These are phyloP conservation scores for Colletotrichum endophyticum DNA, from an alignment of 2,329 filamentous ascomycete genomes.

Conservation along the genomic window DNA sequence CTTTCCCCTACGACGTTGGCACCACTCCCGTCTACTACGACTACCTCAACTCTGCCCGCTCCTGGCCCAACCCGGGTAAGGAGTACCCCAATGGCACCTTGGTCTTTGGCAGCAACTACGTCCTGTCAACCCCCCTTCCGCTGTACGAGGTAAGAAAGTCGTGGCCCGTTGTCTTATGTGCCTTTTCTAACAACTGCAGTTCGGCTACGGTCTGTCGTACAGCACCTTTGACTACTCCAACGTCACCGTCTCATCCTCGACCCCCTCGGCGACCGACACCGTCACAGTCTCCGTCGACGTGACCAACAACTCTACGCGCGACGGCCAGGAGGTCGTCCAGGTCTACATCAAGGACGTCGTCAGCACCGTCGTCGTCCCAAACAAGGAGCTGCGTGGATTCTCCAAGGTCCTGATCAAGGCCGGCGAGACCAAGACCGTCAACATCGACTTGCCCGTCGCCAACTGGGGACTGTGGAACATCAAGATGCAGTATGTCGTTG, in stretches of 20 bases:
- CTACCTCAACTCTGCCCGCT: slow-evolving; percentile 70
- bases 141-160: slow-evolving; percentile 50
- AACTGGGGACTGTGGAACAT: slow-evolving; percentile 62
- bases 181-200: slow-evolving; percentile 38
- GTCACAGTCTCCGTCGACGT: slow-evolving; percentile 65
- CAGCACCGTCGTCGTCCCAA: slow-evolving; percentile 67
- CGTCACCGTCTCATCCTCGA: slow-evolving; percentile 53
- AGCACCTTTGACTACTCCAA: slow-evolving; percentile 65
- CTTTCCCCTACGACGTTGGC: slow-evolving; percentile 71
- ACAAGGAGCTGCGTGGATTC: slow-evolving; percentile 70
- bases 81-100: slow-evolving; percentile 63
- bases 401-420: slow-evolving; percentile 67
- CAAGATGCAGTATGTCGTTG: slow-evolving; percentile 75
- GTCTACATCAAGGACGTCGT: slow-evolving; percentile 69
- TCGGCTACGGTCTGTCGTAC: slow-evolving; percentile 72
- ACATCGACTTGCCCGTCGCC: slow-evolving; percentile 59
- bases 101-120: slow-evolving; percentile 69
- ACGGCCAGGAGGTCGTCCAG: slow-evolving; percentile 72
- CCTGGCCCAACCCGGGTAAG: slow-evolving; percentile 55
- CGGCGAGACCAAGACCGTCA: slow-evolving; percentile 59
- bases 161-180: neutral
- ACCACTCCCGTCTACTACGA: slow-evolving; percentile 75
- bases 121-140: slow-evolving; percentile 62
- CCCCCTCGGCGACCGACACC: slow-evolving; percentile 52
- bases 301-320: slow-evolving; percentile 61